These are phyloP conservation scores for Alloascoidea africana DNA, from an alignment of 805 yeast species.

Conservation along the genomic window DNA sequence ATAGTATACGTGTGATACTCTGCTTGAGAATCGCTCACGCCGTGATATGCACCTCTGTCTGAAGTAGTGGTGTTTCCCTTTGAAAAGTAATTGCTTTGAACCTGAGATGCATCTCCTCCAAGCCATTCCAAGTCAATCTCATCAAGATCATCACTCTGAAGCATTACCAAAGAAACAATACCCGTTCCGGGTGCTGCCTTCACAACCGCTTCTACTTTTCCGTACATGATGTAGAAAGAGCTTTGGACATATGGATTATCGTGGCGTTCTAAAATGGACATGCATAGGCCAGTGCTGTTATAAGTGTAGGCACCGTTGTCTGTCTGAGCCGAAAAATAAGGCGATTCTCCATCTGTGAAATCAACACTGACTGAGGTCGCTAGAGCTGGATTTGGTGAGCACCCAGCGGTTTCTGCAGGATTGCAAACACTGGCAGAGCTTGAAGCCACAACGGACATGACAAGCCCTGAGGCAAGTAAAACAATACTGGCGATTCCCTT, in stretches of 20 bases:
- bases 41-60: constrained; percentile 56
- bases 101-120: constrained; percentile 52
- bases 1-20: constrained; percentile 52
- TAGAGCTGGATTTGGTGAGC: constrained; percentile 18
- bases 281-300: constrained; percentile 35
- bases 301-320: constrained; percentile 26
- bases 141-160: constrained; percentile 63
- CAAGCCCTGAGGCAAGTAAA: too few relatives aligned
- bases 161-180: constrained; percentile 51
- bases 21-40: constrained; percentile 33
- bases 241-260: constrained; percentile 63
- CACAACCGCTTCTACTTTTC: constrained; percentile 48
- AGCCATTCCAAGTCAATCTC: constrained; percentile 70
- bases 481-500: too few relatives aligned
- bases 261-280: constrained; percentile 39
- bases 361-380: constrained; percentile 23
- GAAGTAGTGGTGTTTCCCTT: constrained; percentile 56
- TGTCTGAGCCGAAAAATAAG: constrained; percentile 19
- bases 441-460: too few relatives aligned
- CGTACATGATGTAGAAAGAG: constrained; percentile 63
- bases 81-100: constrained; percentile 55
- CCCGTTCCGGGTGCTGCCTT: constrained; percentile 57
- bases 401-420: not conserved
- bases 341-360: constrained; percentile 18
- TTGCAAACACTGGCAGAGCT: too few relatives aligned